These are phyloP conservation scores for Kandelia obovata DNA, from an alignment of 345 rosid genomes.

Conservation along the genomic window DNA sequence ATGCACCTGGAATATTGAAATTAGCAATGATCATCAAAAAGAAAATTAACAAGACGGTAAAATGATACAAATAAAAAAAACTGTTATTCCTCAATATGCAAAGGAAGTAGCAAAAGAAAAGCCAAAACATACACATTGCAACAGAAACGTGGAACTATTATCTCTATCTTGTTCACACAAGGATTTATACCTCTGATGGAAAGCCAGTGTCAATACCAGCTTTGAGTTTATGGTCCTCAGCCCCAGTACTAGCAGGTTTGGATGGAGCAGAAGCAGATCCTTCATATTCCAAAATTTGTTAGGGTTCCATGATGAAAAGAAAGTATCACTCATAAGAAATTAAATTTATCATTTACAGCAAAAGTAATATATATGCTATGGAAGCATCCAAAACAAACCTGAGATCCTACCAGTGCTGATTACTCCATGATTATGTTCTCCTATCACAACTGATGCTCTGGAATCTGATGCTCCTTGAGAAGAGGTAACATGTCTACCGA, in stretches of 20 bases:
- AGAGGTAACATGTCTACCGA: slow-evolving; percentile 25
- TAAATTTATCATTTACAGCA: too few species aligned
- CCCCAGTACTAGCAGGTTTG: slow-evolving; percentile 30
- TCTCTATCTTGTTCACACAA: not conserved
- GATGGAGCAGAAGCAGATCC: slow-evolving; percentile 41
- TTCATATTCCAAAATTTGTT: slow-evolving; percentile 23
- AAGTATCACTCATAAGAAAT: slow-evolving; percentile 5
- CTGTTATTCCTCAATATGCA: not conserved
- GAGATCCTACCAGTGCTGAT: slow-evolving; percentile 34
- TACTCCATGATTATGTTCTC: slow-evolving; percentile 42
- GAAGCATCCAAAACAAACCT: slow-evolving; percentile 38
- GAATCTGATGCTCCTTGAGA: slow-evolving; percentile 37
- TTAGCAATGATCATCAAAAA: not conserved
- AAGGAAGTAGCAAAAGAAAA: not conserved
- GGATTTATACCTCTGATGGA: slow-evolving; percentile 48
- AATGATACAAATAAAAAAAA: not conserved
- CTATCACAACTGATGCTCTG: slow-evolving; percentile 30
- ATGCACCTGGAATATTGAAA: slow-evolving; percentile 14
- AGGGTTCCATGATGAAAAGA: slow-evolving; percentile 13
- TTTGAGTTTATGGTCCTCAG: slow-evolving; percentile 35
- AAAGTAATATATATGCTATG: not conserved
- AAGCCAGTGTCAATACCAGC: slow-evolving; percentile 36
- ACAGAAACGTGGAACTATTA: not conserved
- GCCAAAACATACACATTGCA: not conserved
- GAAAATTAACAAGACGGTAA: not conserved